A percentile compares a stretch with the other conserved stretches of the same genome.
phyloP scores from a whole-genome alignment of 2,329 filamentous ascomycete genomes.

The Trichoderma koningiopsis region DNA sequence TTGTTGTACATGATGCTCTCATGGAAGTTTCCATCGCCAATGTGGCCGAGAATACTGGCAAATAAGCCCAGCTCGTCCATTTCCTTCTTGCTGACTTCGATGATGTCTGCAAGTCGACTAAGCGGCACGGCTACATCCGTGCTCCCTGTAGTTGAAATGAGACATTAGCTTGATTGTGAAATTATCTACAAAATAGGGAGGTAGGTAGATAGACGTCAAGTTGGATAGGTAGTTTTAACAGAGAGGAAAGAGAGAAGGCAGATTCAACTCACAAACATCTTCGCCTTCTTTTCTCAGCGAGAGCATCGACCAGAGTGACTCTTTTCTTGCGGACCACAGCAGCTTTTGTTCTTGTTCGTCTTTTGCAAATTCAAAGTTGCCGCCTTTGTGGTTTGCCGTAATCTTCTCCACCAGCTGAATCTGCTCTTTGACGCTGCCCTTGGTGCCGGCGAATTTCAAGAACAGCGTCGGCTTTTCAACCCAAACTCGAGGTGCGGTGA shows the following conservation, averaged over 20 bases:
- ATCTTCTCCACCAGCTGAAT: conserved; percentile 69
- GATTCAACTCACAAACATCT: conserved; percentile 65
- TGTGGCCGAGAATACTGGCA: conserved; percentile 83
- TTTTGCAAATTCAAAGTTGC: conserved; percentile 74
- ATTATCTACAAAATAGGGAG: not conserved
- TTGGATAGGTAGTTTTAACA: not conserved
- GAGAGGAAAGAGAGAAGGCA: not conserved
- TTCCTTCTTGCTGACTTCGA: conserved; percentile 84
- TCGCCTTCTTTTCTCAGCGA: conserved; percentile 66
- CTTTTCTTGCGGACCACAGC: conserved; percentile 79
- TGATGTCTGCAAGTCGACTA: conserved; percentile 70
- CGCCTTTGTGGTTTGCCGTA: conserved; percentile 64
- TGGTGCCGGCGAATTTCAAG: conserved; percentile 84
- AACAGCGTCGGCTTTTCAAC: conserved; percentile 76
- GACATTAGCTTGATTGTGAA: not conserved
- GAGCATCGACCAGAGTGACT: conserved; percentile 82
- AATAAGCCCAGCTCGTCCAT: conserved; percentile 85
- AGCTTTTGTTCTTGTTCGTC: conserved; percentile 71
- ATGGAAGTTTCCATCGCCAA: conserved; percentile 95
- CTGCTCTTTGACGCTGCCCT: conserved; percentile 75
- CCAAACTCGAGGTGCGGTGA: conserved; percentile 70
- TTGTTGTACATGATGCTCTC: conserved; percentile 87
- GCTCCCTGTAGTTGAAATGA: conserved; percentile 54
- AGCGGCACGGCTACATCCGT: conserved; percentile 86
- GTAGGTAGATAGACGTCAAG: not conserved